Evolutionary conservation across 2,329 filamentous ascomycete genomes (phyloP).

Genomic region (Aspergillus jensenii): DNA sequence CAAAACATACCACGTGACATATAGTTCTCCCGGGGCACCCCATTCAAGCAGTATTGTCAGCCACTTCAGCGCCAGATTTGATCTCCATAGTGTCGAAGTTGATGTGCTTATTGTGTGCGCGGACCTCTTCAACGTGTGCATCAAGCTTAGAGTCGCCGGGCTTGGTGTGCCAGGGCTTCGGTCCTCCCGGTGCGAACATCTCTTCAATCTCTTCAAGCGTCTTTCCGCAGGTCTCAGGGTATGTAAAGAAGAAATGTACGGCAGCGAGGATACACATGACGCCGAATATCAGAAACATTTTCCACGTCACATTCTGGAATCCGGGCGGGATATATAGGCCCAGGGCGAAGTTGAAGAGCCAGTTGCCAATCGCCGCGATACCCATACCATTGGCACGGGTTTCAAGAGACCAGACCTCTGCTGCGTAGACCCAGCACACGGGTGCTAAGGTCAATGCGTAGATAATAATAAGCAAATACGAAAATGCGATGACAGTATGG

Average conservation of each 20-base stretch:
- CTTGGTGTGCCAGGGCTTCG: conserved; percentile 34
- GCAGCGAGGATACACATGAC: conserved; percentile 48
- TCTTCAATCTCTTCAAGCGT: conserved; percentile 35
- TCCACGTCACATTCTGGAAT: conserved; percentile 54
- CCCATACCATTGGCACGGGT: conserved; percentile 61
- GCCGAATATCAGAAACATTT: conserved; percentile 44
- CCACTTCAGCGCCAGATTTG: background rate
- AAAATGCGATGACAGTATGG: conserved; percentile 63
- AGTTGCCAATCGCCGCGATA: conserved; percentile 56
- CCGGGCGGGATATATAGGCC: conserved; percentile 59
- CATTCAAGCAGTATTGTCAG: background rate
- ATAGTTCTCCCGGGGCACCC: background rate
- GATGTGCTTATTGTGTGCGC: conserved; percentile 2
- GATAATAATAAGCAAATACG: conserved; percentile 35
- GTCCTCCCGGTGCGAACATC: conserved; percentile 28
- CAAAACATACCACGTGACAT: background rate
- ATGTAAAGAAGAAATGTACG: conserved; percentile 46
- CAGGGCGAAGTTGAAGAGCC: conserved; percentile 62
- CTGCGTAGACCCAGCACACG: conserved; percentile 65
- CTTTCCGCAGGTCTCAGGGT: conserved; percentile 35
- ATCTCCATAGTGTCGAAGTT: background rate
- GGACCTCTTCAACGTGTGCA: conserved; percentile 26
- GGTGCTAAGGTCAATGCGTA: conserved; percentile 65
- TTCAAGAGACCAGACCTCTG: conserved; percentile 64
- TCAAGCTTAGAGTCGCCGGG: conserved; percentile 32